Percentiles rank a stretch among this genome's conserved stretches.
Evolutionary conservation across 345 rosid genomes (phyloP).

Genomic region (Boechera divaricarpa): DNA sequence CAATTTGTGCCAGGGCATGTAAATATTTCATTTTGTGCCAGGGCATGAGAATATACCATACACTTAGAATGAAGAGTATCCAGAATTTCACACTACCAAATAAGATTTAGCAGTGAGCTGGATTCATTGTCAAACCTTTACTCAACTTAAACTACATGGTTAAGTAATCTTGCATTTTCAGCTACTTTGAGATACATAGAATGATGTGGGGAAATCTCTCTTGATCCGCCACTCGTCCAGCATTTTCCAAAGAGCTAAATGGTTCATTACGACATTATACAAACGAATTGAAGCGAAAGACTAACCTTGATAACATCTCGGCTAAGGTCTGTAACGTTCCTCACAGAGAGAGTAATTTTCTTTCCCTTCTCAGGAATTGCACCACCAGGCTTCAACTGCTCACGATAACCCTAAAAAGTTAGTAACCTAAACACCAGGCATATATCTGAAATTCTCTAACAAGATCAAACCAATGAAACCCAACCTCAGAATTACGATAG

Average conservation of each 20-base stretch:
- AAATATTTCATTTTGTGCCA: too few relatives aligned
- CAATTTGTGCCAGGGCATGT: background rate
- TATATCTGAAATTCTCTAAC: slow-evolving; percentile 1
- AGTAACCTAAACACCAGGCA: slow-evolving; percentile 23
- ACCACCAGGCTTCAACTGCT: slow-evolving; percentile 94
- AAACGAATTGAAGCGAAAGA: slow-evolving; percentile 9
- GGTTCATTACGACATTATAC: background rate
- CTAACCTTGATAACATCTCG: slow-evolving; percentile 92
- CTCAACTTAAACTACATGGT: background rate
- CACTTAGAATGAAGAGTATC: too few relatives aligned
- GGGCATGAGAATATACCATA: too few relatives aligned
- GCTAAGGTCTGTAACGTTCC: slow-evolving; percentile 67
- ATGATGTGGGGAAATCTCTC: background rate
- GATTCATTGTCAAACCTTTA: slow-evolving; percentile 1
- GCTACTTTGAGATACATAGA: background rate
- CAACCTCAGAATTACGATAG: slow-evolving; percentile 95
- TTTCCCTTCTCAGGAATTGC: slow-evolving; percentile 86
- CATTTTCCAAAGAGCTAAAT: background rate
- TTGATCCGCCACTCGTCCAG: background rate
- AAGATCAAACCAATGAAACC: slow-evolving; percentile 32
- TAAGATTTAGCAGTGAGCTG: background rate
- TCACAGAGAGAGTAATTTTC: slow-evolving; percentile 64
- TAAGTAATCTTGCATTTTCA: background rate
- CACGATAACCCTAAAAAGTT: slow-evolving; percentile 16
- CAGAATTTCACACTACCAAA: background rate